phyloP scores from a whole-genome alignment of 441 rosid genomes.

The Erysimum cheiri region DNA sequence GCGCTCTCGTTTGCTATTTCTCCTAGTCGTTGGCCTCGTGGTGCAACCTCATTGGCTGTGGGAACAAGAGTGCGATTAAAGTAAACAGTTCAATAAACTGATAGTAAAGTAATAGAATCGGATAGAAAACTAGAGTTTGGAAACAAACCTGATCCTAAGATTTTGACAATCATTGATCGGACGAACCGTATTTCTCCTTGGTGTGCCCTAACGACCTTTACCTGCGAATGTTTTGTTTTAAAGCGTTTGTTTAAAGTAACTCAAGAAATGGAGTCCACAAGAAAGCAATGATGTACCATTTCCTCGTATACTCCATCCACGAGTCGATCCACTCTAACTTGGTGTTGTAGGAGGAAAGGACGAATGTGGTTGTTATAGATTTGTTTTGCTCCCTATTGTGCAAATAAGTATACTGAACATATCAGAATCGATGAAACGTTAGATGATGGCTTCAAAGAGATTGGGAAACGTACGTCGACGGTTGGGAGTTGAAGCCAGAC shows the following conservation, averaged over 20 bases:
- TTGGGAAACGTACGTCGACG: constrained; percentile 30
- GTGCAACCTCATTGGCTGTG: constrained; percentile 19
- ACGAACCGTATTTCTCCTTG: constrained; percentile 60
- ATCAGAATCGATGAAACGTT: constrained; percentile 20
- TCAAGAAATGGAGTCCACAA: background rate
- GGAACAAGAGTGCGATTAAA: background rate
- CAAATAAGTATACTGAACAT: constrained; percentile 19
- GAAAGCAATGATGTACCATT: constrained; percentile 44
- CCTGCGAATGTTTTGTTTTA: constrained; percentile 48
- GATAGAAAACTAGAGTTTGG: background rate
- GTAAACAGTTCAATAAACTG: background rate
- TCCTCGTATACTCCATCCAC: constrained; percentile 47
- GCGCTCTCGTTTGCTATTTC: constrained; percentile 27
- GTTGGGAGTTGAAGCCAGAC: constrained; percentile 54
- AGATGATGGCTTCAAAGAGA: constrained; percentile 20
- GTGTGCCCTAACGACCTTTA: constrained; percentile 57
- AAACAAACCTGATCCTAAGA: constrained; percentile 55
- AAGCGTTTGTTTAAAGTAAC: constrained; percentile 4
- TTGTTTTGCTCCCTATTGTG: constrained; percentile 53
- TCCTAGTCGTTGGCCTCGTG: constrained; percentile 34
- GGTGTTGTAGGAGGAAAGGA: constrained; percentile 62
- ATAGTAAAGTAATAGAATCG: background rate
- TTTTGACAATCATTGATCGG: constrained; percentile 47
- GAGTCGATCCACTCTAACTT: constrained; percentile 52
- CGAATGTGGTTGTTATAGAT: constrained; percentile 54